phyloP scores from a whole-genome alignment of 1,284 basidiomycete genomes.

The Schizopora paradoxa region DNA sequence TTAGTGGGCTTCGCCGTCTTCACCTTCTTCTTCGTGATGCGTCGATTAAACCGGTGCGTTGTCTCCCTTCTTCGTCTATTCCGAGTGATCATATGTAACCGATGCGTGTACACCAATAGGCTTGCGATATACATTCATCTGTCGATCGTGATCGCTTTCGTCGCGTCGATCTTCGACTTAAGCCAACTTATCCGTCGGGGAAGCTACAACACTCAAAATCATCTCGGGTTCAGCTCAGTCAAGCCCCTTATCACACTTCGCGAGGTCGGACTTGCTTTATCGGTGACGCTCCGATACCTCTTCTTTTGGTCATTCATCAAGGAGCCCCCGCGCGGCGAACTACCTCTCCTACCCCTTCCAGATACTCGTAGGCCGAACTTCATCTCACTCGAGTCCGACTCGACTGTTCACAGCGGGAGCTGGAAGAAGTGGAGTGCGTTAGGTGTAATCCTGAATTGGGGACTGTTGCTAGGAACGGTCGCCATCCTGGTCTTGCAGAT shows the following conservation, averaged over 20 bases:
- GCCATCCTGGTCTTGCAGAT: slow-evolving; percentile 52
- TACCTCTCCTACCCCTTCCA: slow-evolving; percentile 19
- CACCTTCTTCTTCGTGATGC: slow-evolving; percentile 54
- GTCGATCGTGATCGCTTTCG: slow-evolving; percentile 54
- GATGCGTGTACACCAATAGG: slow-evolving; percentile 30
- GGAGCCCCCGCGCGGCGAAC: slow-evolving; percentile 46
- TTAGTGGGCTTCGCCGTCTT: slow-evolving; percentile 60
- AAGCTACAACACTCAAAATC: slow-evolving; percentile 24
- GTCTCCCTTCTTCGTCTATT: neutral
- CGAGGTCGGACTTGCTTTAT: slow-evolving; percentile 54
- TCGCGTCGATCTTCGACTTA: slow-evolving; percentile 63
- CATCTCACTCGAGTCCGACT: slow-evolving; percentile 19
- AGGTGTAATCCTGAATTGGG: slow-evolving; percentile 49
- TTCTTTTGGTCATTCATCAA: slow-evolving; percentile 66
- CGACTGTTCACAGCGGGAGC: slow-evolving; percentile 45
- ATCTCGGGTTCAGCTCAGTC: slow-evolving; percentile 28
- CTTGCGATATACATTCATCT: slow-evolving; percentile 47
- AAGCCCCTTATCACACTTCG: slow-evolving; percentile 44
- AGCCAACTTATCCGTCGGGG: slow-evolving; percentile 45
- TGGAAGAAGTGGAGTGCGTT: slow-evolving; percentile 60
- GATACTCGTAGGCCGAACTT: slow-evolving; percentile 20
- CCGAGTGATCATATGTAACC: slow-evolving; percentile 8
- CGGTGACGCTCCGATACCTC: slow-evolving; percentile 53
- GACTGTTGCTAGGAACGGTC: slow-evolving; percentile 39
- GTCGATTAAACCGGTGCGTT: slow-evolving; percentile 54